phyloP scores from a whole-genome alignment of 164 flowering plant genomes.

The Berberis thunbergii region DNA sequence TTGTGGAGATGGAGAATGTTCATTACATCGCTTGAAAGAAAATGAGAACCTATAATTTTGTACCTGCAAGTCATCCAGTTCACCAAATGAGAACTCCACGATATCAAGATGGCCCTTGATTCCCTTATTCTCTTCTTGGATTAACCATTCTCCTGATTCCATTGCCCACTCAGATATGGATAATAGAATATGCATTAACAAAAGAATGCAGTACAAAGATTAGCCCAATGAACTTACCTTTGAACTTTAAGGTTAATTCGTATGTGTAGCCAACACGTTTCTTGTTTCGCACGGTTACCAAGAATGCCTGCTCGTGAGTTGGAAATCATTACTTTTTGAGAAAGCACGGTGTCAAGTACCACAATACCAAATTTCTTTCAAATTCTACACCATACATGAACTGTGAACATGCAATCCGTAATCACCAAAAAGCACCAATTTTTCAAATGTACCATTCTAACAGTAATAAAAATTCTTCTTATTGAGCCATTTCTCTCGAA shows the following conservation, averaged over 20 bases:
- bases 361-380: too few relatives aligned
- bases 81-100: slow-evolving; percentile 81
- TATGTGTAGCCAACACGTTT: slow-evolving; percentile 90
- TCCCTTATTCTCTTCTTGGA: slow-evolving; percentile 48
- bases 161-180: neutral
- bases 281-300: slow-evolving; percentile 89
- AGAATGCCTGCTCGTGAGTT: slow-evolving; percentile 57
- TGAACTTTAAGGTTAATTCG: slow-evolving; percentile 63
- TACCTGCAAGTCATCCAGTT: slow-evolving; percentile 94
- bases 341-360: too few relatives aligned
- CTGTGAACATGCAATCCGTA: neutral
- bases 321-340: neutral
- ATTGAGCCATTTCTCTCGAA: too few relatives aligned
- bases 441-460: neutral
- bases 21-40: neutral
- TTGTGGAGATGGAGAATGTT: too few relatives aligned
- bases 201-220: neutral
- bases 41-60: neutral
- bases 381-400: neutral
- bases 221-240: slow-evolving; percentile 33
- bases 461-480: too few relatives aligned
- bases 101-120: slow-evolving; percentile 62
- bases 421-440: neutral
- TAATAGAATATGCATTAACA: neutral
- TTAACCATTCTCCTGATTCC: slow-evolving; percentile 68